phyloP scores from a whole-genome alignment of 2,329 filamentous ascomycete species.

The Aspergillus latus region DNA sequence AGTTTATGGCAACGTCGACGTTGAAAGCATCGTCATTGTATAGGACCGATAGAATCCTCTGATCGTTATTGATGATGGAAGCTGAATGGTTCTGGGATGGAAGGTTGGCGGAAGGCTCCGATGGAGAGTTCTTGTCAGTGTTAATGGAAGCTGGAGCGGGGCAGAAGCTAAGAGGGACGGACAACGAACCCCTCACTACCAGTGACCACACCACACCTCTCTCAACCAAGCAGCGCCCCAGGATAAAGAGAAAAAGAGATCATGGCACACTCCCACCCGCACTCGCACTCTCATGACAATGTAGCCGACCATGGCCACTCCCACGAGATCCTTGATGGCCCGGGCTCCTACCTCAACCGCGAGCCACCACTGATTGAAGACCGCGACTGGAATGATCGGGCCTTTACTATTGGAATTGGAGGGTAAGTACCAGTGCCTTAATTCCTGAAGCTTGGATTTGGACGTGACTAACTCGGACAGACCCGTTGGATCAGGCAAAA shows the following conservation, averaged over 20 bases:
- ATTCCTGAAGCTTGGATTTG: background rate
- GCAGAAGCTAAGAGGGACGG: background rate
- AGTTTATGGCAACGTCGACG: background rate
- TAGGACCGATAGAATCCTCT: background rate
- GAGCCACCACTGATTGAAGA: slow-evolving; percentile 94
- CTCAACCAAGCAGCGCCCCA: background rate
- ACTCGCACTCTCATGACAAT: slow-evolving; percentile 53
- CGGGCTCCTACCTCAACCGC: slow-evolving; percentile 82
- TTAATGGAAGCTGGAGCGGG: slow-evolving; percentile 2
- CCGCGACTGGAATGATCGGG: slow-evolving; percentile 80
- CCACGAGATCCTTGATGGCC: slow-evolving; percentile 92
- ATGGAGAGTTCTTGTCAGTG: background rate
- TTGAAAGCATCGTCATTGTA: background rate
- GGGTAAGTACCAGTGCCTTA: slow-evolving; percentile 59
- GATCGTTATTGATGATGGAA: background rate
- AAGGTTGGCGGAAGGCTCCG: background rate
- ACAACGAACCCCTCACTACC: background rate
- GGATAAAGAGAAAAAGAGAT: background rate
- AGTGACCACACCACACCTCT: background rate
- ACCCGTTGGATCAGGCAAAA: slow-evolving; percentile 95
- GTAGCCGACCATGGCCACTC: slow-evolving; percentile 78
- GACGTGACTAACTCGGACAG: slow-evolving; percentile 46
- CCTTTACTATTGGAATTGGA: slow-evolving; percentile 97
- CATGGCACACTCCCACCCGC: slow-evolving; percentile 42
- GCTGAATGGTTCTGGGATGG: background rate